Evolutionary conservation across 345 rosid species (phyloP).

Genomic region (Cardamine occulta): DNA sequence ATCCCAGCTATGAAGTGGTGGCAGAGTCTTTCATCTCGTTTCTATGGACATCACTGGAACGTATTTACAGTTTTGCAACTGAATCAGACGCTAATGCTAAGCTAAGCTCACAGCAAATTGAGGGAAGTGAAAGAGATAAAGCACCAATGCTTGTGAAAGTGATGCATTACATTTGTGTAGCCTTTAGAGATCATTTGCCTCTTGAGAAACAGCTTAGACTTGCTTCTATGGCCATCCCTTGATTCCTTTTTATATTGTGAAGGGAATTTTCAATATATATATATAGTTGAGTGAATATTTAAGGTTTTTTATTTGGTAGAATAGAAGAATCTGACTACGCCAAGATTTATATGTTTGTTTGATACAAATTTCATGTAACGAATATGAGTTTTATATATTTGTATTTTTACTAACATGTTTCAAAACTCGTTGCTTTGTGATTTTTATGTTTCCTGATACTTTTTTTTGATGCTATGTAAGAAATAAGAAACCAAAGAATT

Average conservation of each 20-base stretch:
- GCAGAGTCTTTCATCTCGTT: slow-evolving; percentile 54
- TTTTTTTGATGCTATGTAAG: background rate
- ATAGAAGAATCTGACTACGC: background rate
- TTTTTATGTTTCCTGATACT: background rate
- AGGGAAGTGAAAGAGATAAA: slow-evolving; percentile 50
- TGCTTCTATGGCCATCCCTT: slow-evolving; percentile 54
- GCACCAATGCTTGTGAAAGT: slow-evolving; percentile 52
- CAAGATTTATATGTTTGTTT: background rate
- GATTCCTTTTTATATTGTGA: background rate
- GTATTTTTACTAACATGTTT: background rate
- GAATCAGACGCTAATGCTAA: slow-evolving; percentile 33
- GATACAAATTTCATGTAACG: background rate
- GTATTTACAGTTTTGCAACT: slow-evolving; percentile 55
- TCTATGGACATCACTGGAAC: slow-evolving; percentile 68
- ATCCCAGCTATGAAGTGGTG: slow-evolving; percentile 62
- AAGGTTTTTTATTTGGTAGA: background rate
- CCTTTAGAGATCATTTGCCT: slow-evolving; percentile 63
- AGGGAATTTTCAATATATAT: background rate
- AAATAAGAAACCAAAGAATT: too few species aligned
- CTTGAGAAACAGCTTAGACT: slow-evolving; percentile 75
- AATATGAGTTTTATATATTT: background rate
- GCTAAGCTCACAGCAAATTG: slow-evolving; percentile 45
- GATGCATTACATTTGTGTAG: slow-evolving; percentile 61
- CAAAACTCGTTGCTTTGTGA: background rate
- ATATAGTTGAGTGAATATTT: background rate